These are phyloP conservation scores for Yamadazyma membranifaciens DNA, from an alignment of 1,139 yeast species.

Conservation along the genomic window DNA sequence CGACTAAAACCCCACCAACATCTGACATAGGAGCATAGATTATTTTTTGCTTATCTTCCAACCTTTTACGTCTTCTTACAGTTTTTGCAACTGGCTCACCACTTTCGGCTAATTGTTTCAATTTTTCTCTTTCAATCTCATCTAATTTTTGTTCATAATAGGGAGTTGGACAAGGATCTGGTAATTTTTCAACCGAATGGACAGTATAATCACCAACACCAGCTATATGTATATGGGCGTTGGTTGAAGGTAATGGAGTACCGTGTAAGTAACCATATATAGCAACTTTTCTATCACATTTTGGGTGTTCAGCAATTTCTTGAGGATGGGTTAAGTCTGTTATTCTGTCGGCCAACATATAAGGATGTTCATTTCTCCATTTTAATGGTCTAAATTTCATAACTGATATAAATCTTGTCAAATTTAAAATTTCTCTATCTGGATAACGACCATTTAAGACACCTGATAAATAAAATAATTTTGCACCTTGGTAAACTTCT, in stretches of 20 bases:
- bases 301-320: constrained; percentile 69
- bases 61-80: constrained; percentile 75
- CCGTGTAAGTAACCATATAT: constrained; percentile 95
- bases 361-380: constrained; percentile 99
- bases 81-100: constrained; percentile 58
- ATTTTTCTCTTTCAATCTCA: constrained; percentile 69
- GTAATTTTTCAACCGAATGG: constrained; percentile 77
- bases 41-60: constrained; percentile 90
- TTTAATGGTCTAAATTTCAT: constrained; percentile 97
- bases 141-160: constrained; percentile 82
- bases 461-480: constrained; percentile 90
- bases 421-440: constrained; percentile 89
- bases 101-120: constrained; percentile 58
- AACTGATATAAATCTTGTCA: constrained; percentile 89
- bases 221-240: constrained; percentile 87
- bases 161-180: constrained; percentile 99
- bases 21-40: constrained; percentile 99
- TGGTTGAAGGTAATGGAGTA: constrained; percentile 71
- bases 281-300: constrained; percentile 86
- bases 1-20: constrained; percentile 96
- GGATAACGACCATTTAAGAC: constrained; percentile 97
- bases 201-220: constrained; percentile 92
- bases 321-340: constrained; percentile 97
- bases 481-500: constrained; percentile 98
- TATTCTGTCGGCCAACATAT: constrained; percentile 83